These are phyloP conservation scores for Colletotrichum agaves DNA, from an alignment of 2,329 filamentous ascomycete genomes.

Conservation along the genomic window DNA sequence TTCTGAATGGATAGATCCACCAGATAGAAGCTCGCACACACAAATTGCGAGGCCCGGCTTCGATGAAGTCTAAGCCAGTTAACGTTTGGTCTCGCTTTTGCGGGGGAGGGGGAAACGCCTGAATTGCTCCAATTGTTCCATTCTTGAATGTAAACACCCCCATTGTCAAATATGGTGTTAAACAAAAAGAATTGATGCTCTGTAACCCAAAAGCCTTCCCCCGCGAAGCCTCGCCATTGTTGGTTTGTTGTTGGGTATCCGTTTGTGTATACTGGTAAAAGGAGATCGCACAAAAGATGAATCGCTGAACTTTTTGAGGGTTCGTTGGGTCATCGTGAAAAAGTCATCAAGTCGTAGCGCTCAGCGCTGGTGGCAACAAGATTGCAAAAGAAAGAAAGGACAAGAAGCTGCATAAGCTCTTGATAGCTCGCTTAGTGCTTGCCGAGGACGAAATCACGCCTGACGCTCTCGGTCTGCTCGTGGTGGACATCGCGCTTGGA, in stretches of 20 bases:
- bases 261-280: slow-evolving; percentile 5
- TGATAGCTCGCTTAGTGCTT: slow-evolving; percentile 31
- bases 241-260: slow-evolving; percentile 24
- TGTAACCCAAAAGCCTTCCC: slow-evolving; percentile 17
- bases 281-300: slow-evolving; percentile 1
- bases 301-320: slow-evolving; percentile 9
- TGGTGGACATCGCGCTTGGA: slow-evolving; percentile 17
- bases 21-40: neutral
- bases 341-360: slow-evolving; percentile 35
- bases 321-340: slow-evolving; percentile 7
- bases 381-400: neutral
- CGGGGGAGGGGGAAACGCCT: slow-evolving; percentile 20
- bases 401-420: no score
- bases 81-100: neutral
- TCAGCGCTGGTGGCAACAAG: slow-evolving; percentile 17
- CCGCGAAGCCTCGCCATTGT: slow-evolving; percentile 11
- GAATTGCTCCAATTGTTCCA: slow-evolving; percentile 31
- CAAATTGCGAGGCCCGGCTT: neutral
- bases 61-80: neutral
- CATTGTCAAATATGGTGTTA: neutral
- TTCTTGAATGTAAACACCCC: slow-evolving; percentile 6
- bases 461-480: slow-evolving; percentile 39
- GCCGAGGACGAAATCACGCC: slow-evolving; percentile 49
- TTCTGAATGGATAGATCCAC: neutral
- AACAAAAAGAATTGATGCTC: slow-evolving; percentile 14